phyloP scores from a whole-genome alignment of 768 basidiomycete genomes.

The Suillus hirtellus region DNA sequence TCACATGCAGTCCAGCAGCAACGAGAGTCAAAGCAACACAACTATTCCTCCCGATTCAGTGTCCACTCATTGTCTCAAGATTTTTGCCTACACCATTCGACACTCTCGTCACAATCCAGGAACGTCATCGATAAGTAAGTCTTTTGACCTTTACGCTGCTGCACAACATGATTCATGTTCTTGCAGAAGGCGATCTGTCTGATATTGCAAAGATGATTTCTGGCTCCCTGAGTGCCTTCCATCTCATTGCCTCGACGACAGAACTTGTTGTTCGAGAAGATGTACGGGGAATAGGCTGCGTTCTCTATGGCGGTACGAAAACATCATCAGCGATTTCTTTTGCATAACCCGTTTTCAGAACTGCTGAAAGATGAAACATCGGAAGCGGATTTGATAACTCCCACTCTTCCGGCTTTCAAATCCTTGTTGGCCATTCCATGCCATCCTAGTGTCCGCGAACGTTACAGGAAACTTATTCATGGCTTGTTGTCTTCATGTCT shows the following conservation, averaged over 20 bases:
- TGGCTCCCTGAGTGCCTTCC: constrained; percentile 61
- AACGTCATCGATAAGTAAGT: constrained; percentile 53
- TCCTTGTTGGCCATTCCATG: constrained; percentile 56
- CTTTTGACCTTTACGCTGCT: background rate
- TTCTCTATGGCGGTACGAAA: constrained; percentile 70
- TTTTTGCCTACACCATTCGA: constrained; percentile 80
- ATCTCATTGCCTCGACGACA: constrained; percentile 57
- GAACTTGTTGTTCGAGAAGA: constrained; percentile 65
- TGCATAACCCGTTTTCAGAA: constrained; percentile 43
- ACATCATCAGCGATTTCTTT: background rate
- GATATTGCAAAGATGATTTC: constrained; percentile 68
- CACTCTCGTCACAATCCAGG: constrained; percentile 62
- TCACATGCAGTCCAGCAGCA: constrained; percentile 9
- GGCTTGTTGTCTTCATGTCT: constrained; percentile 85
- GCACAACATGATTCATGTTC: constrained; percentile 12
- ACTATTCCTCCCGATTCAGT: constrained; percentile 32
- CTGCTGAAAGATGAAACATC: constrained; percentile 84
- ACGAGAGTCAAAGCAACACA: constrained; percentile 38
- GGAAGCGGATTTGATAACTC: constrained; percentile 76
- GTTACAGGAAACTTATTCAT: constrained; percentile 65
- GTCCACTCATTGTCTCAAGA: constrained; percentile 71
- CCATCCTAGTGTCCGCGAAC: constrained; percentile 44
- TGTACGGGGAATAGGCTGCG: constrained; percentile 73
- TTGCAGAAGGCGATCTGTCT: constrained; percentile 48
- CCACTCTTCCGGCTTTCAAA: constrained; percentile 81